phyloP scores from a whole-genome alignment of 2,329 filamentous ascomycete species.

The Sclerotinia minor region DNA sequence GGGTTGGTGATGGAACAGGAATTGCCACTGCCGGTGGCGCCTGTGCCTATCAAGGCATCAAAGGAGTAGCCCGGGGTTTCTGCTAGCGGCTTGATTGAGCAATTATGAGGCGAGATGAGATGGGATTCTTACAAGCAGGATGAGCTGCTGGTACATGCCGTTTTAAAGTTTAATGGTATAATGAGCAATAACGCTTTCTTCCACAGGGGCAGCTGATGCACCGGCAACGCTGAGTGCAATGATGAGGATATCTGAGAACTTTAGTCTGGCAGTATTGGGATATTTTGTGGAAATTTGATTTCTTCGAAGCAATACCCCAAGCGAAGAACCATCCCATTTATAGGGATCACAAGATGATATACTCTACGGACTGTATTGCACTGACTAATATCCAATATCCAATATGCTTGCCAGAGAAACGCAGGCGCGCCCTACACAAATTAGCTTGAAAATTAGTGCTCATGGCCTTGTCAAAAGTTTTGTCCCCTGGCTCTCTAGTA shows the following conservation, averaged over 20 bases:
- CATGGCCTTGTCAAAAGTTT: too few species aligned
- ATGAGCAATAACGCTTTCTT: not conserved
- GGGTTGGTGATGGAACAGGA: not conserved
- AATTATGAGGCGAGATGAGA: not conserved
- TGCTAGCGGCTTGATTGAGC: not conserved
- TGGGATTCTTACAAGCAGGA: not conserved
- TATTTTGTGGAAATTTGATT: not conserved
- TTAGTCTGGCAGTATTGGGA: not conserved
- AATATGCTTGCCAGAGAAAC: too few species aligned
- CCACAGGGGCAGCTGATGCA: not conserved
- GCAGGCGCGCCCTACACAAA: too few species aligned
- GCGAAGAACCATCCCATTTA: not conserved
- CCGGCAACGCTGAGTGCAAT: not conserved
- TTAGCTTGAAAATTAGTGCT: too few species aligned
- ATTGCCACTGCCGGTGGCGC: not conserved
- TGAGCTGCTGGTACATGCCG: not conserved
- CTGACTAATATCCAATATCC: too few species aligned
- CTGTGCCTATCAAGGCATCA: not conserved
- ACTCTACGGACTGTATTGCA: too few species aligned
- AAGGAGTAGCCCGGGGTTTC: not conserved
- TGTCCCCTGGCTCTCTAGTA: too few species aligned
- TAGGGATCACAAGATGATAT: not conserved
- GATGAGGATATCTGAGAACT: not conserved
- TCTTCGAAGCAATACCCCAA: not conserved
- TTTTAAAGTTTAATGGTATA: not conserved